These are phyloP conservation scores for Trichoderma gamsii DNA, from an alignment of 495 filamentous ascomycete genomes.

Conservation along the genomic window DNA sequence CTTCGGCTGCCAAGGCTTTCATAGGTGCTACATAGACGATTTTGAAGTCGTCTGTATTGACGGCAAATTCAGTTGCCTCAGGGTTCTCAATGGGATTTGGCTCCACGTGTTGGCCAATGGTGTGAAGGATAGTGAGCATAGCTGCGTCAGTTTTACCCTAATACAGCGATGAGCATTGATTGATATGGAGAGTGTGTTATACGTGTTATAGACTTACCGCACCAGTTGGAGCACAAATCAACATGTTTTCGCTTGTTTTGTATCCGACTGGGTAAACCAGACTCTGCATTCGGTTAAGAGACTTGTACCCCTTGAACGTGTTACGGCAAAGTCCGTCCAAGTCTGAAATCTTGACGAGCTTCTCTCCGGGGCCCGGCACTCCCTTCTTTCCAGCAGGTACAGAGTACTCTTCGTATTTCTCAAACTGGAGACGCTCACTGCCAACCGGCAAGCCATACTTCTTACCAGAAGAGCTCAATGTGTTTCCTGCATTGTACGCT, in stretches of 20 bases:
- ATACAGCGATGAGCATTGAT: neutral
- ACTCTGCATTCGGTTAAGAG: constrained; percentile 96
- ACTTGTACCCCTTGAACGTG: constrained; percentile 93
- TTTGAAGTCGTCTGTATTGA: constrained; percentile 85
- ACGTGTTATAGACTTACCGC: constrained; percentile 45
- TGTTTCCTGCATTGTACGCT: constrained; percentile 73
- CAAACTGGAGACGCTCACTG: constrained; percentile 46
- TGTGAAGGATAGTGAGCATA: constrained; percentile 91
- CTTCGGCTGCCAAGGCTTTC: constrained; percentile 95
- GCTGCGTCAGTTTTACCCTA: constrained; percentile 94
- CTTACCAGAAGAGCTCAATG: constrained; percentile 63
- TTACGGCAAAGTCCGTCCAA: constrained; percentile 84
- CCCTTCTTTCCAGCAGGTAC: constrained; percentile 83
- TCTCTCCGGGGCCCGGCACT: constrained; percentile 59
- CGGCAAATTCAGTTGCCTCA: constrained; percentile 65
- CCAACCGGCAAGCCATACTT: constrained; percentile 71
- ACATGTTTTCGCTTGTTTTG: constrained; percentile 93
- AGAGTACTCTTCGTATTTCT: constrained; percentile 79
- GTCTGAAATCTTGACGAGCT: constrained; percentile 67
- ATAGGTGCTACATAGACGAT: constrained; percentile 97
- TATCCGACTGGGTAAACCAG: constrained; percentile 94
- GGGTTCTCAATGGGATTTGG: constrained; percentile 74
- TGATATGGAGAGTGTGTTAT: neutral
- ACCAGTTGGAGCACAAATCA: constrained; percentile 96
- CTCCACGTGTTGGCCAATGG: constrained; percentile 73